phyloP scores from a whole-genome alignment of 352 stramenopile species.

The Phytopythium chamaehyphon region DNA sequence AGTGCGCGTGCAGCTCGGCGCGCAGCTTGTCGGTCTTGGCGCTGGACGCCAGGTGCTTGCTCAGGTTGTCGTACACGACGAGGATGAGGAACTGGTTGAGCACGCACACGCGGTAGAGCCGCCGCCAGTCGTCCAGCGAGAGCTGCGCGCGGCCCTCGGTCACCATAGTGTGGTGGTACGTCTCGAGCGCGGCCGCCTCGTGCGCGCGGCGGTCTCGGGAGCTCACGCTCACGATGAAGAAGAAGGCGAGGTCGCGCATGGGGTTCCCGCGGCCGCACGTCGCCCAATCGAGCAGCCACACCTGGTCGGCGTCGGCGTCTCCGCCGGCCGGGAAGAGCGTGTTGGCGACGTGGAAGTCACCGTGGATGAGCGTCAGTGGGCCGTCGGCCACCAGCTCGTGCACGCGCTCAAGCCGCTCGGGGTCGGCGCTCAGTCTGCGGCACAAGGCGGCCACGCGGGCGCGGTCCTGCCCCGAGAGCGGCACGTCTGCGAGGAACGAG shows the following conservation, averaged over 20 bases:
- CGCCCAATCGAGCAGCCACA: conserved; percentile 80
- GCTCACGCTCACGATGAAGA: conserved; percentile 78
- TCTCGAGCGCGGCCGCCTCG: conserved; percentile 31
- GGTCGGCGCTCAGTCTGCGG: conserved; percentile 34
- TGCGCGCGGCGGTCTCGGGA: conserved; percentile 31
- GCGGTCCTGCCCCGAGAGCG: conserved; percentile 23
- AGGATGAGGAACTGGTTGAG: conserved; percentile 84
- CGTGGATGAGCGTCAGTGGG: conserved; percentile 66
- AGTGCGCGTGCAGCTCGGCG: conserved; percentile 54
- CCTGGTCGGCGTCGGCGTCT: conserved; percentile 21
- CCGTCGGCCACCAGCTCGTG: conserved; percentile 51
- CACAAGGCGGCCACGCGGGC: conserved; percentile 35
- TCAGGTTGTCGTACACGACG: conserved; percentile 74
- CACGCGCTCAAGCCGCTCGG: conserved; percentile 30
- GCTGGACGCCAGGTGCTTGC: conserved; percentile 71
- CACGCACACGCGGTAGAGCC: conserved; percentile 57
- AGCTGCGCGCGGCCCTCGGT: conserved; percentile 16
- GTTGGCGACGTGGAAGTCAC: conserved; percentile 82
- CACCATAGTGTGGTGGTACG: conserved; percentile 36
- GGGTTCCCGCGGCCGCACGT: conserved; percentile 73
- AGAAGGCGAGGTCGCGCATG: conserved; percentile 75
- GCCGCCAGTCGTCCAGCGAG: conserved; percentile 36
- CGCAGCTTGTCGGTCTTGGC: conserved; percentile 64
- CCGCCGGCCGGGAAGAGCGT: conserved; percentile 42
- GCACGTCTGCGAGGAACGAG: conserved; percentile 47